A percentile compares a stretch with the other conserved stretches of the same genome.
phyloP scores from a whole-genome alignment of 2,329 filamentous ascomycete species.

The Xylaria arbuscula region DNA sequence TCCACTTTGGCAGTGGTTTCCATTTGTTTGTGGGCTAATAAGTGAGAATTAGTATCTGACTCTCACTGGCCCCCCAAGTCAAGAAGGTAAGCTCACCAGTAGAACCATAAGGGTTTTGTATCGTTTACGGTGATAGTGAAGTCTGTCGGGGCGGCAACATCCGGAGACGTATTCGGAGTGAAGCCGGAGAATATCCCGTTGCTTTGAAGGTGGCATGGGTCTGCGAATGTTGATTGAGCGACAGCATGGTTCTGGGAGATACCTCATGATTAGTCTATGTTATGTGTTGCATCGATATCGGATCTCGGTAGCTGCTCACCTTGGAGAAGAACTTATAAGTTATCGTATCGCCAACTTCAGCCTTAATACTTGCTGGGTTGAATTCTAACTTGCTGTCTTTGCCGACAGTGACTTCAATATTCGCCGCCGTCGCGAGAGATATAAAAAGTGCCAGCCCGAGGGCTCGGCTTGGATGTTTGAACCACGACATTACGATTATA shows the following conservation, averaged over 20 bases:
- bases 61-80: background rate
- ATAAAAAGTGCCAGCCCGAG: conserved; percentile 45
- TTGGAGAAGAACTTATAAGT: conserved; percentile 57
- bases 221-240: conserved; percentile 54
- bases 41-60: conserved; percentile 19
- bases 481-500: conserved; percentile 41
- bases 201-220: conserved; percentile 53
- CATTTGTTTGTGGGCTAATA: conserved; percentile 52
- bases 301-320: conserved; percentile 36
- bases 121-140: conserved; percentile 60
- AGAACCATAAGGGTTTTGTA: conserved; percentile 61
- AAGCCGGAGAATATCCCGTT: conserved; percentile 58
- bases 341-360: conserved; percentile 53
- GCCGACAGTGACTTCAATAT: conserved; percentile 54
- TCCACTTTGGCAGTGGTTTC: conserved; percentile 58
- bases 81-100: conserved; percentile 50
- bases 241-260: conserved; percentile 54
- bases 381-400: conserved; percentile 53
- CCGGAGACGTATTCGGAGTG: conserved; percentile 49
- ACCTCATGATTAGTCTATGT: conserved; percentile 7
- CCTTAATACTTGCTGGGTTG: conserved; percentile 52
- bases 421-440: conserved; percentile 44
- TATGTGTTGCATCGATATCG: background rate
- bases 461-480: conserved; percentile 41
- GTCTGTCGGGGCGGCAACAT: conserved; percentile 50